phyloP scores from a whole-genome alignment of 2,329 filamentous ascomycete genomes.

The Ascochyta pisi region DNA sequence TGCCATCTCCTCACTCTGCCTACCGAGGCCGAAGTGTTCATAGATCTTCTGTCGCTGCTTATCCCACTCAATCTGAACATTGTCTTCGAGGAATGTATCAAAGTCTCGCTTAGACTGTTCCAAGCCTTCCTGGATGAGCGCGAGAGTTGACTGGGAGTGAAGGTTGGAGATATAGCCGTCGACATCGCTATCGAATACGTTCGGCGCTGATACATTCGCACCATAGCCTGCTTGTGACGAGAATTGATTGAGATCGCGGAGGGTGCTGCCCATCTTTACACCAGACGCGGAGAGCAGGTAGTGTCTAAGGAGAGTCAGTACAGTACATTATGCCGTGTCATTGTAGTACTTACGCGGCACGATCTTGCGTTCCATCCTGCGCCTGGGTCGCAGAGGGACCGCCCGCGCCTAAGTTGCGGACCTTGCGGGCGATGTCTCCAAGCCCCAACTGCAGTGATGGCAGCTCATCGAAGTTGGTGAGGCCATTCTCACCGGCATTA shows the following conservation, averaged over 20 bases:
- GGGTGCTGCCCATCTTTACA: constrained; percentile 83
- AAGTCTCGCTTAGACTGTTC: constrained; percentile 90
- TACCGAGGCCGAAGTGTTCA: constrained; percentile 87
- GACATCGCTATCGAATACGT: constrained; percentile 61
- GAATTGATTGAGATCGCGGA: constrained; percentile 85
- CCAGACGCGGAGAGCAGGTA: constrained; percentile 94
- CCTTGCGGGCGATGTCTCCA: constrained; percentile 80
- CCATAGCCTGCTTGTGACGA: constrained; percentile 72
- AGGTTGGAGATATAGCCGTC: constrained; percentile 82
- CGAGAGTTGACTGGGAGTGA: constrained; percentile 87
- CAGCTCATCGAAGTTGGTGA: constrained; percentile 72
- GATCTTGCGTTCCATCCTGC: constrained; percentile 50
- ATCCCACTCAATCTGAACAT: constrained; percentile 95
- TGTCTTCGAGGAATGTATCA: constrained; percentile 91
- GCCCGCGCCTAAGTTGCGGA: constrained; percentile 78
- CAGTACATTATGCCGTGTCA: background rate
- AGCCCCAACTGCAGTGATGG: constrained; percentile 90
- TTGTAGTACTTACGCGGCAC: constrained; percentile 59
- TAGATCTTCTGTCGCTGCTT: constrained; percentile 92
- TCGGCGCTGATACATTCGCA: constrained; percentile 44
- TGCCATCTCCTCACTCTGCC: constrained; percentile 50
- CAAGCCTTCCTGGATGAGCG: constrained; percentile 90
- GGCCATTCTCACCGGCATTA: constrained; percentile 69
- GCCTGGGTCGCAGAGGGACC: constrained; percentile 64
- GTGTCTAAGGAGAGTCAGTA: constrained; percentile 64